Evolutionary conservation across 2,329 filamentous ascomycete species (phyloP).

Genomic region (Hawksworthiomyces lignivorus): DNA sequence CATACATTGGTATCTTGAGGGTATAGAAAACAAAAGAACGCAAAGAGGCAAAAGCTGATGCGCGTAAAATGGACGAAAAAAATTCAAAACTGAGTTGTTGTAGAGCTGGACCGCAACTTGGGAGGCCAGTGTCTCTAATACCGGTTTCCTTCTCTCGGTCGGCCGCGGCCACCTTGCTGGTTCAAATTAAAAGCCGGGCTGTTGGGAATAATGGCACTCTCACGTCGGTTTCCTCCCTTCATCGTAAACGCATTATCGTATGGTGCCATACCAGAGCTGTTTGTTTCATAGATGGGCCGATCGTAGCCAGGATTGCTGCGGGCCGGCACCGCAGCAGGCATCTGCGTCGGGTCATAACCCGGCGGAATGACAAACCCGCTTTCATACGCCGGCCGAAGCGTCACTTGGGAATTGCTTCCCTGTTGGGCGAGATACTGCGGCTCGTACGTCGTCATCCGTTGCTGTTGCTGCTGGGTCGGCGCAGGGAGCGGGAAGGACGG

Average conservation of each 20-base stretch:
- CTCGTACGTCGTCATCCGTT: constrained; percentile 34
- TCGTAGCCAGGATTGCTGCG: constrained; percentile 29
- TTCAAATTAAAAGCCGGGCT: constrained; percentile 36
- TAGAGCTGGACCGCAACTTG: constrained; percentile 9
- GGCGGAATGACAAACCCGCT: constrained; percentile 27
- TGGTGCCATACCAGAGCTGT: constrained; percentile 20
- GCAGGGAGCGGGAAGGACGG: constrained; percentile 4
- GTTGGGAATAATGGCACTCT: constrained; percentile 49
- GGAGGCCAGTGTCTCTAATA: constrained; percentile 26
- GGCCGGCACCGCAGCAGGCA: constrained; percentile 17
- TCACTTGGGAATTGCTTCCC: constrained; percentile 20
- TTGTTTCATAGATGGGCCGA: constrained; percentile 26
- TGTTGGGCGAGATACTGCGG: constrained; percentile 33
- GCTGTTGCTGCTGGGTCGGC: constrained; percentile 3
- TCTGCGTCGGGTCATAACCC: constrained; percentile 28
- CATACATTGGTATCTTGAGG: constrained; percentile 5
- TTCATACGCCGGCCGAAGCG: constrained; percentile 38
- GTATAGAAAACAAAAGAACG: constrained; percentile 10
- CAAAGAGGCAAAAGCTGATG: constrained; percentile 3
- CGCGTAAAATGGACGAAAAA: no score
- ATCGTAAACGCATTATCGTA: no score
- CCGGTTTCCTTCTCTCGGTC: constrained; percentile 46
- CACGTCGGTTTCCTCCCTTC: constrained; percentile 38
- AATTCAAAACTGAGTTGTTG: constrained; percentile 13
- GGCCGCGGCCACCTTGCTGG: constrained; percentile 44